Conservation (phyloP, 1,284 basidiomycete species). For the Irpex rosettiformis region DNA sequence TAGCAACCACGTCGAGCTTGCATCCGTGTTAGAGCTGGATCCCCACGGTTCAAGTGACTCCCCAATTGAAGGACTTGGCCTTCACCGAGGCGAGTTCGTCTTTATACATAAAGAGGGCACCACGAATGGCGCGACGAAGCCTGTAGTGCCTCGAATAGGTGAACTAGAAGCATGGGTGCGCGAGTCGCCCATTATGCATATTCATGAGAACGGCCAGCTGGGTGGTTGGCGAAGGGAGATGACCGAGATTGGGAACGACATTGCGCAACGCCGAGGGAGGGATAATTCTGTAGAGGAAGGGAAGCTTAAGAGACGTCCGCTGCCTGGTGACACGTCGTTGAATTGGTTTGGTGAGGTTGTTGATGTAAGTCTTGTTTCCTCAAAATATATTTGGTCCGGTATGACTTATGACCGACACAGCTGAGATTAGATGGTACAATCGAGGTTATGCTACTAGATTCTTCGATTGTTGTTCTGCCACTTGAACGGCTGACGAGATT, state of each 20-base stretch:
- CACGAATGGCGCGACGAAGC: conserved; percentile 64
- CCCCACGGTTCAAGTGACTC: conserved; percentile 66
- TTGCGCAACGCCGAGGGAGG: conserved; percentile 48
- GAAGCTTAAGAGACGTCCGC: conserved; percentile 40
- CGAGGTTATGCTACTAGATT: conserved; percentile 62
- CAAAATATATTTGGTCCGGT: not conserved
- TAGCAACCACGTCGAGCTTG: conserved; percentile 56
- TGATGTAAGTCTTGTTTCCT: conserved; percentile 43
- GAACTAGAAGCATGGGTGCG: conserved; percentile 78
- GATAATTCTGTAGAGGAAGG: conserved; percentile 38
- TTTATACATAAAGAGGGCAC: conserved; percentile 67
- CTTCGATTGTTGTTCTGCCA: conserved; percentile 44
- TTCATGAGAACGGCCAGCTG: conserved; percentile 42
- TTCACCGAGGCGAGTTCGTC: conserved; percentile 81
- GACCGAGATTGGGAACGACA: conserved; percentile 54
- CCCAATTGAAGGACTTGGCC: conserved; percentile 64
- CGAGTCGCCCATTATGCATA: conserved; percentile 45
- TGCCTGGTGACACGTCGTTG: conserved; percentile 40
- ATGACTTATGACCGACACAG: not conserved
- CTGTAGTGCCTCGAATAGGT: conserved; percentile 73
- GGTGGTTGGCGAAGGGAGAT: conserved; percentile 69
- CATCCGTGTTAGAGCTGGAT: conserved; percentile 86
- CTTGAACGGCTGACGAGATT: conserved; percentile 66
- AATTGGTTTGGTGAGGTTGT: conserved; percentile 81
- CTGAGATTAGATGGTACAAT: conserved; percentile 61